Evolutionary conservation across 2,329 filamentous ascomycete species (phyloP).

Genomic region (Pseudopithomyces chartarum): DNA sequence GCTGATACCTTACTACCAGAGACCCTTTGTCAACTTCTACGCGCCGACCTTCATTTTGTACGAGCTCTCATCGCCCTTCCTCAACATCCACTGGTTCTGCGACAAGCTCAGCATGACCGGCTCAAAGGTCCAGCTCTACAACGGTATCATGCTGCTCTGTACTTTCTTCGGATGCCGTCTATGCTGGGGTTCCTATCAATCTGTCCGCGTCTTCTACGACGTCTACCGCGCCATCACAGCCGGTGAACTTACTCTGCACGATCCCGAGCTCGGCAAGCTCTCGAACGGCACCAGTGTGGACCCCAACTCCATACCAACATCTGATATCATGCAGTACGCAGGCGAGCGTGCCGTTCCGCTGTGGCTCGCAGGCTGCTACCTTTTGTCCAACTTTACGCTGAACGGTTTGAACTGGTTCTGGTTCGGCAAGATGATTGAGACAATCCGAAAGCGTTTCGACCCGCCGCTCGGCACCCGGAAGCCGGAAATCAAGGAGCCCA

Average conservation of each 20-base stretch:
- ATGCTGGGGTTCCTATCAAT: constrained; percentile 77
- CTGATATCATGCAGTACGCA: constrained; percentile 57
- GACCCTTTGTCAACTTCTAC: constrained; percentile 85
- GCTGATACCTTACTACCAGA: constrained; percentile 53
- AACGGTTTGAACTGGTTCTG: constrained; percentile 82
- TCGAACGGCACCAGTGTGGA: constrained; percentile 25
- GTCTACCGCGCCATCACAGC: constrained; percentile 57
- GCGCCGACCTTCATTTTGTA: constrained; percentile 81
- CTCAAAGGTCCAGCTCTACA: constrained; percentile 73
- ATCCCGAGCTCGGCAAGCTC: constrained; percentile 35
- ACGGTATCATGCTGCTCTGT: constrained; percentile 72
- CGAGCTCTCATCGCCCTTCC: constrained; percentile 82
- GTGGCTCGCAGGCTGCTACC: constrained; percentile 72
- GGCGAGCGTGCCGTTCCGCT: constrained; percentile 57
- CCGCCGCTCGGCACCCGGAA: constrained; percentile 56
- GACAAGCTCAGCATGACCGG: constrained; percentile 85
- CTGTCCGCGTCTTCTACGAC: constrained; percentile 67
- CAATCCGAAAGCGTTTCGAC: constrained; percentile 76
- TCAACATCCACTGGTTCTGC: constrained; percentile 92
- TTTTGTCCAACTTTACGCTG: constrained; percentile 71
- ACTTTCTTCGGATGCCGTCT: constrained; percentile 80
- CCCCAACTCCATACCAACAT: constrained; percentile 28
- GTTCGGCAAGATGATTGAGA: constrained; percentile 86
- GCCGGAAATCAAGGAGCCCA: constrained; percentile 19
- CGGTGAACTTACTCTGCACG: constrained; percentile 26